Percentiles rank a stretch among this genome's conserved stretches.
Evolutionary conservation across 2,329 filamentous ascomycete genomes (phyloP).

Genomic region (Coniella vitis): DNA sequence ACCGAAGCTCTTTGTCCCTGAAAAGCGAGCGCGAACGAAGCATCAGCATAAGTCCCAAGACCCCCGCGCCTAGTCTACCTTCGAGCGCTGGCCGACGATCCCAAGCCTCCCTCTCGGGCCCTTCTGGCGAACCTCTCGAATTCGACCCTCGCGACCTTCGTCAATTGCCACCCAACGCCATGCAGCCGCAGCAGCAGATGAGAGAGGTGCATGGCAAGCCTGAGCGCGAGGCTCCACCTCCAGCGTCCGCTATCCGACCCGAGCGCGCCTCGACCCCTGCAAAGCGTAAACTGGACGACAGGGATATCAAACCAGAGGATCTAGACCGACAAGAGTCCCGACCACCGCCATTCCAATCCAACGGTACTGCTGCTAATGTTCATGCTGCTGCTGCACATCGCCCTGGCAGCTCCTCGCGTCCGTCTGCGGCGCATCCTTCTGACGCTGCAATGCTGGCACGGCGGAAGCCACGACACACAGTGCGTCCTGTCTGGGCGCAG

Average conservation of each 20-base stretch:
- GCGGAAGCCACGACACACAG: slow-evolving; percentile 32
- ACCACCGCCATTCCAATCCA: slow-evolving; percentile 42
- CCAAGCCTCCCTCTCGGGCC: slow-evolving; percentile 17
- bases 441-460: slow-evolving; percentile 28
- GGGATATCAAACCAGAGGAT: slow-evolving; percentile 43
- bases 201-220: slow-evolving; percentile 18
- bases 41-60: slow-evolving; percentile 74
- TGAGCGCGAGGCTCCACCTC: slow-evolving; percentile 23
- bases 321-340: slow-evolving; percentile 42
- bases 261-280: slow-evolving; percentile 32
- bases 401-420: slow-evolving; percentile 13
- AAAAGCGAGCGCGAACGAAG: slow-evolving; percentile 62
- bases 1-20: slow-evolving; percentile 45
- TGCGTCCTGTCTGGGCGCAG: slow-evolving; percentile 44
- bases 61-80: slow-evolving; percentile 49
- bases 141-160: slow-evolving; percentile 20
- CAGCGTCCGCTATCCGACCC: slow-evolving; percentile 10
- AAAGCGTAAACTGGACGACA: slow-evolving; percentile 43
- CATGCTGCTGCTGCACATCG: neutral
- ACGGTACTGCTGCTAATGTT: slow-evolving; percentile 26
- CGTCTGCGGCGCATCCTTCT: slow-evolving; percentile 21
- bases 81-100: slow-evolving; percentile 33
- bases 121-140: slow-evolving; percentile 7
- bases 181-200: slow-evolving; percentile 3
- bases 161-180: slow-evolving; percentile 12